Evolutionary conservation across 768 basidiomycete genomes (phyloP).

Genomic region (Glaciozyma martinii): DNA sequence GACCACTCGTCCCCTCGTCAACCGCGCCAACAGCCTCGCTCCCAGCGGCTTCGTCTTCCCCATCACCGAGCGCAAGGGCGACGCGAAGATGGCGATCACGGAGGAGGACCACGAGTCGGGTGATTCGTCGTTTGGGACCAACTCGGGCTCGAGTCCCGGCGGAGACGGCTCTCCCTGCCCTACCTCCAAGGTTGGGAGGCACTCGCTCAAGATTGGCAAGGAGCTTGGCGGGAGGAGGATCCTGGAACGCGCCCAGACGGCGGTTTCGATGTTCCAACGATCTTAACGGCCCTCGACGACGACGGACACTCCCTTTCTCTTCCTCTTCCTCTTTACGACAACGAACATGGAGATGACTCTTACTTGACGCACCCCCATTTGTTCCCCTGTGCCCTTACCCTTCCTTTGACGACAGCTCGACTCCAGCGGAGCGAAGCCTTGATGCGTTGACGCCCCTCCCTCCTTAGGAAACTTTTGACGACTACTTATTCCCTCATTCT

Average conservation of each 20-base stretch:
- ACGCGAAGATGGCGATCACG: constrained; percentile 12
- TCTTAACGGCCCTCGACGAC: no score
- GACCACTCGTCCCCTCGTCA: not conserved
- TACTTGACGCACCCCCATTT: no score
- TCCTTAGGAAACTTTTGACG: no score
- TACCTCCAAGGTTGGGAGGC: constrained; percentile 17
- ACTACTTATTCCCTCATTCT: no score
- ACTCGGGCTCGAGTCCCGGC: constrained; percentile 18
- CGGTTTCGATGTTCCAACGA: no score
- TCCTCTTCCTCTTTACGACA: no score
- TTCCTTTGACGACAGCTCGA: no score
- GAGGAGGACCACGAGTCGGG: constrained; percentile 28
- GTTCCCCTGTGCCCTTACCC: no score
- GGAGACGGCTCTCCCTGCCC: constrained; percentile 26
- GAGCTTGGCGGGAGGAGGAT: constrained; percentile 1
- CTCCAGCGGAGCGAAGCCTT: no score
- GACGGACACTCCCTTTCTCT: no score
- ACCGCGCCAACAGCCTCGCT: constrained; percentile 6
- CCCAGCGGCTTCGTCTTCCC: constrained; percentile 26
- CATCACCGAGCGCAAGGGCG: not conserved
- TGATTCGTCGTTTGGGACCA: constrained; percentile 30
- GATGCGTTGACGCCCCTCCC: no score
- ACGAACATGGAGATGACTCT: no score
- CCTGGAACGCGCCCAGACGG: constrained; percentile 5
- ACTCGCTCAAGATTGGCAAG: constrained; percentile 11